Base-by-base conservation (phyloP, 495 filamentous ascomycete species). In the Talaromyces proteolyticus region DNA sequence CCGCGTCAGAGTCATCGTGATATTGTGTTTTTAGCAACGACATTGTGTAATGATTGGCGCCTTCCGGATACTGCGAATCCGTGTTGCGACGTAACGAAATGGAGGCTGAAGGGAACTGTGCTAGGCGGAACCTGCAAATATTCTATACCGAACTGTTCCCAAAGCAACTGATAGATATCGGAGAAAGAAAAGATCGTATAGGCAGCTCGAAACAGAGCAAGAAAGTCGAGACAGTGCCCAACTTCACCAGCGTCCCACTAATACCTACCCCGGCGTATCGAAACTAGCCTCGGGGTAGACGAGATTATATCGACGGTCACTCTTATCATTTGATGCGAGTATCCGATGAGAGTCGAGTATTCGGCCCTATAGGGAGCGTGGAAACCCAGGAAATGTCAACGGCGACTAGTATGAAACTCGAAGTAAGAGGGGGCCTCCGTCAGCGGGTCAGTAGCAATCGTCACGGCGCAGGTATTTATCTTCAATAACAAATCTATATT, bases 1-100 rank as follows among this genome's bases (percentile, higher is more conserved):
- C 91, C 61, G 89, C 91, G 62, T 96, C 91, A 47, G 86, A 89
- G 64, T 95, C 90, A 59, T 87, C 85, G 63, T 95, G 77, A 53
- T 83, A 81, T 14, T 68, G 70, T 21, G 77, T 67, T 38, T 51
- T 49, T 16, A 49, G 23, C 20, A 49, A 17, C 34, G 36, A 39
- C 47, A 49, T 49, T n/a, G 39, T 49, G 34, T 38, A 16, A 38
- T 14, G 18, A 34, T 8, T 4, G 29, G 14, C 8, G 14, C 29
- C 14, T 8, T 14, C 29, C 29, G 29, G 29, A 8, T 34, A 34
- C 29, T 14, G 29, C 29, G 29, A 34, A 14, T 14, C 4, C 29
- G 29, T 34, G 29, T 34, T 34, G 14, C 29, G 14, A 4, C 1
- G 2, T 10, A 4, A 14, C 14, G 8, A 34, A 41, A n/a, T n/a